Evolutionary conservation across 1,284 basidiomycete species (phyloP).

Genomic region (Ceratorhiza oryzae-sativae): DNA sequence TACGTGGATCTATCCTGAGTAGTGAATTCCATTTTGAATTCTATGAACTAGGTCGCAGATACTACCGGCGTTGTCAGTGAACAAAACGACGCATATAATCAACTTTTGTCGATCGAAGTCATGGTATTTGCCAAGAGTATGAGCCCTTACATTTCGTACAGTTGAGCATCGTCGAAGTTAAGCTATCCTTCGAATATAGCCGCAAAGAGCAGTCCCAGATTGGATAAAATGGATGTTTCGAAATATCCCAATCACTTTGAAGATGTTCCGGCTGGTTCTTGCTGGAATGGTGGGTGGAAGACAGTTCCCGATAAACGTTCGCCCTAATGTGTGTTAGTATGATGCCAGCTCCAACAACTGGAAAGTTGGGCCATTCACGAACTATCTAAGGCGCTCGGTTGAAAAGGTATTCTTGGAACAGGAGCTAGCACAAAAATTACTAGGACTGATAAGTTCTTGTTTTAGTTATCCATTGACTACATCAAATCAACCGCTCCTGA

Average conservation of each 20-base stretch:
- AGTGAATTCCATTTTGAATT: background rate
- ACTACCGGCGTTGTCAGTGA: background rate
- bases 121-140: background rate
- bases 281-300: constrained; percentile 55
- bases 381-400: constrained; percentile 18
- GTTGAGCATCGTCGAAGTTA: background rate
- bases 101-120: constrained; percentile 38
- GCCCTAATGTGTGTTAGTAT: background rate
- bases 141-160: background rate
- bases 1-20: constrained; percentile 43
- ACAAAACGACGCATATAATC: background rate
- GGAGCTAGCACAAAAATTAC: constrained; percentile 41
- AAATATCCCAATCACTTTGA: constrained; percentile 58
- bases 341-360: background rate
- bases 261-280: constrained; percentile 57
- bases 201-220: background rate
- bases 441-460: background rate
- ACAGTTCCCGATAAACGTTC: background rate
- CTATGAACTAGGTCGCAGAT: background rate
- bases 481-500: constrained; percentile 8
- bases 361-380: constrained; percentile 17
- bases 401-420: background rate
- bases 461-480: constrained; percentile 41
- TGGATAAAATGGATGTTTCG: constrained; percentile 52
- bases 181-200: background rate